Conservation (phyloP, 1,139 yeast genomes). For the Suhomyces panamericanus region DNA sequence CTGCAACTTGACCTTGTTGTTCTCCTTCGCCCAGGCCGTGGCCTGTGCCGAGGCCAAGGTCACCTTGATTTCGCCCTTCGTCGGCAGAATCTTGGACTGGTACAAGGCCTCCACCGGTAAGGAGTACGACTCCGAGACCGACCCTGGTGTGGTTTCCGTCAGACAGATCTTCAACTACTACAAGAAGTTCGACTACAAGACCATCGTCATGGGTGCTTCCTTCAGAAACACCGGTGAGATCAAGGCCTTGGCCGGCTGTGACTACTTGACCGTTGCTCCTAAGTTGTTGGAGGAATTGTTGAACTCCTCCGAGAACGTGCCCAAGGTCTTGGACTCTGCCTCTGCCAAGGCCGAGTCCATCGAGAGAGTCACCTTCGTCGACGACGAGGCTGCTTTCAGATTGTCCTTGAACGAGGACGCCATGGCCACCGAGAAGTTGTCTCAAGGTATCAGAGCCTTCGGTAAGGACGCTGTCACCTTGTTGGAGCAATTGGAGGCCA, state of each 20-base stretch:
- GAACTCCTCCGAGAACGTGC: conserved; percentile 76
- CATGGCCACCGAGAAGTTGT: conserved; percentile 97
- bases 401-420: conserved; percentile 91
- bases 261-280: conserved; percentile 95
- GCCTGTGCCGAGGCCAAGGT: conserved; percentile 98
- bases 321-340: conserved; percentile 74
- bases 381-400: conserved; percentile 90
- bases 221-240: conserved; percentile 98
- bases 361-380: conserved; percentile 76
- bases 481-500: conserved; percentile 73
- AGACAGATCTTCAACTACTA: conserved; percentile 91
- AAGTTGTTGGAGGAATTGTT: conserved; percentile 84
- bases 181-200: conserved; percentile 94
- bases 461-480: conserved; percentile 92
- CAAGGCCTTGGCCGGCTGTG: conserved; percentile 96
- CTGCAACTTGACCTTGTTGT: conserved; percentile 92
- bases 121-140: conserved; percentile 75
- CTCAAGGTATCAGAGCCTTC: conserved; percentile 97
- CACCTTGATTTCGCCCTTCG: conserved; percentile 97
- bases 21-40: conserved; percentile 96
- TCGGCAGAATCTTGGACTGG: conserved; percentile 99
- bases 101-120: conserved; percentile 93
- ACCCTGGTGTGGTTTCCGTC: conserved; percentile 96
- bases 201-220: conserved; percentile 99
- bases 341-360: conserved; percentile 51